Percentiles rank a stretch among this genome's conserved stretches.
phyloP scores from a whole-genome alignment of 176 grass and related monocot species.

The Rhynchospora breviuscula region DNA sequence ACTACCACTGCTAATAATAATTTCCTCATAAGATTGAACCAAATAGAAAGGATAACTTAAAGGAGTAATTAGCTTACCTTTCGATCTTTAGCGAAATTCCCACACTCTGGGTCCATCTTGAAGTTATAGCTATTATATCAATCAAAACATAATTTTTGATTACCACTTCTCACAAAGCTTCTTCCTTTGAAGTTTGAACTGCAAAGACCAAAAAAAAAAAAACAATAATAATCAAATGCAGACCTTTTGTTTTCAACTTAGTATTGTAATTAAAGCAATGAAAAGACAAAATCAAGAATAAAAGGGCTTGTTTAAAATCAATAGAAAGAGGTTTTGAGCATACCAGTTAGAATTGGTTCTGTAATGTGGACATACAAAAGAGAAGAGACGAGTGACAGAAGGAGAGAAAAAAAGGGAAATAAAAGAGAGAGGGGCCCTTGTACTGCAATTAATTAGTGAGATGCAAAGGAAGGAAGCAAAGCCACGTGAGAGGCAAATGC shows the following conservation, averaged over 20 bases:
- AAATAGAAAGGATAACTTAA: neutral
- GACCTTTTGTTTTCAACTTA: neutral
- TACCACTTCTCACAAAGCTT: neutral
- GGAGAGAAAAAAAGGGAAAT: neutral
- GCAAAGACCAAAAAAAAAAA: neutral
- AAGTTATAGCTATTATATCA: neutral
- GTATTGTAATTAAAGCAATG: neutral
- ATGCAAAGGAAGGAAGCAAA: slow-evolving; percentile 27
- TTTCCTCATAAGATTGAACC: neutral
- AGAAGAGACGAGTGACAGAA: neutral
- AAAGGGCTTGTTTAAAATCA: neutral
- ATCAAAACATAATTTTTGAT: neutral
- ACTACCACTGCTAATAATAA: neutral
- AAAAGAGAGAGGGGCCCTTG: neutral
- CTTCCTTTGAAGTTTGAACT: neutral
- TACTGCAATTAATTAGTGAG: slow-evolving; percentile 7
- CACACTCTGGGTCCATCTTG: neutral
- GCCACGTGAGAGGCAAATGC: slow-evolving; percentile 22
- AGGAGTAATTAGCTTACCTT: neutral
- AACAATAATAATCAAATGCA: neutral
- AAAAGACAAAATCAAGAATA: no score
- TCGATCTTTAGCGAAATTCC: neutral
- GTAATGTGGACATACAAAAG: neutral
- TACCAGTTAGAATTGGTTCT: neutral
- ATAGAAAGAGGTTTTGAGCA: neutral